Evolutionary conservation across 257 asterid genomes (phyloP).

Genomic region (Anisodus tanguticus): DNA sequence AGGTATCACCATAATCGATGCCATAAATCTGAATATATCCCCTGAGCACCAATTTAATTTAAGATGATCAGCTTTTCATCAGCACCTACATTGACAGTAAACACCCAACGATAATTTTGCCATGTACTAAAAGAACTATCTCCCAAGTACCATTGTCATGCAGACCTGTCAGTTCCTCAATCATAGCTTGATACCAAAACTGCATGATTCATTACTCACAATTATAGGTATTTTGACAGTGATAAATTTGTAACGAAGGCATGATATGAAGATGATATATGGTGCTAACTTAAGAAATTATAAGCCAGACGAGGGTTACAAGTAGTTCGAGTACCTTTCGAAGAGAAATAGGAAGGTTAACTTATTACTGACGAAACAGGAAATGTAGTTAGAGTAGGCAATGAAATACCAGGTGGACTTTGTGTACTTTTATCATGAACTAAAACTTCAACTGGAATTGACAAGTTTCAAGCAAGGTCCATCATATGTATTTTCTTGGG

Average conservation of each 20-base stretch:
- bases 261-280: neutral
- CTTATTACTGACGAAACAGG: neutral
- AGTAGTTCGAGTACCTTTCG: neutral
- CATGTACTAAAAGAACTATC: neutral
- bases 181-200: neutral
- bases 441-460: neutral
- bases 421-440: neutral
- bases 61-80: neutral
- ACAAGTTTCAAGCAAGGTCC: neutral
- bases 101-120: neutral
- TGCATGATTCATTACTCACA: neutral
- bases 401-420: neutral
- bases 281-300: neutral
- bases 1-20: too few relatives aligned
- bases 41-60: neutral
- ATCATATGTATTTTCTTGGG: neutral
- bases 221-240: neutral
- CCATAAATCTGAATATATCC: too few relatives aligned
- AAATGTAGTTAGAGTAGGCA: neutral
- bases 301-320: neutral
- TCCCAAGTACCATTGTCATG: neutral
- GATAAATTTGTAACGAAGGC: neutral
- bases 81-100: neutral
- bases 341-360: too few relatives aligned
- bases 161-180: neutral